Evolutionary conservation across 148 eudicot species (phyloP), one percentile per base, ranked within the genome.

Genomic region (Talinum fruticosum): DNA sequence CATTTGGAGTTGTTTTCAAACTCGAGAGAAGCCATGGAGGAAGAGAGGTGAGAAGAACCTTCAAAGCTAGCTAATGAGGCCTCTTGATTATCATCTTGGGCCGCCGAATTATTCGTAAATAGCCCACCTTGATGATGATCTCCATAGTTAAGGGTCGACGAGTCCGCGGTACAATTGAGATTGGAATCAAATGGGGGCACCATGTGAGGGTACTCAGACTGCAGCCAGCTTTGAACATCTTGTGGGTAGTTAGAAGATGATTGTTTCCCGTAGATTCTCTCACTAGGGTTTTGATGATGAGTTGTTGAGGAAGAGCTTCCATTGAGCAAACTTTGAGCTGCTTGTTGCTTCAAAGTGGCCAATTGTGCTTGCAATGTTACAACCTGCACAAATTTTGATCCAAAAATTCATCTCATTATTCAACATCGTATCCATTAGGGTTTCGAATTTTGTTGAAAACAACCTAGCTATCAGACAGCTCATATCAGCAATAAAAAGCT

Each of bases 281-380:
- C 69, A 72, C 71, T 86, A 87, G 90, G 87, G 90, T 87, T 82
- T 79, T 62, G 66, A 62, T 54, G 45, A 41, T 75, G 49, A 16
- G 68, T 87, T 72, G 86, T 44, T 64, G 64, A 59, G n/a, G 64
- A 59, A 7, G 19, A 51, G 28, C 64, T 23, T 7, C 26, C 78
- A 54, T 68, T 81, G 0, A 44, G 10, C 36, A 83, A 29, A 65
- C 80, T 81, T 72, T 87, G 92, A 75, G 85, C 82, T 75, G 87
- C 87, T 78, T 84, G 85, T 71, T 90, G 90, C 85, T 85, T 92
- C 71, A 92, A 79, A 62, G 75, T 73, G 57, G 86, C 84, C 76
- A 92, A 70, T 79, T 88, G 97, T 78, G 90, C 87, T 89, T 92
- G 97, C 65, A 92, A 73, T 75, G 66, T 92, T 30, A 92, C 94